phyloP scores from a whole-genome alignment of 768 basidiomycete genomes.

The Butyriboletus loyo region DNA sequence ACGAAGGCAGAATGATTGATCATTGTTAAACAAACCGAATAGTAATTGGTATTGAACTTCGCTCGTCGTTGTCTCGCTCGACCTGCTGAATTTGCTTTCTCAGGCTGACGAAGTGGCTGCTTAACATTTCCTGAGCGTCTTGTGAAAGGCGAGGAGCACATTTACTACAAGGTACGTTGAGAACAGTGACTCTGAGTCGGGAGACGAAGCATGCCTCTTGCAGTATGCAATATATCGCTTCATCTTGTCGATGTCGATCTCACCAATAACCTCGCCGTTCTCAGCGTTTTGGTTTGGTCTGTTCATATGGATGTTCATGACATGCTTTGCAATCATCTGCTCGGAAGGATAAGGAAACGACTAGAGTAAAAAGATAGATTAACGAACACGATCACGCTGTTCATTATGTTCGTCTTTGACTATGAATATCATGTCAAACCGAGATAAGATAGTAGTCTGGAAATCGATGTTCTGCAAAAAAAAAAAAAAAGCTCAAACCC shows the following conservation, averaged over 20 bases:
- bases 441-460: constrained; percentile 95
- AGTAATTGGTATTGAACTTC: constrained; percentile 97
- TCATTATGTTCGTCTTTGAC: constrained; percentile 98
- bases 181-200: background rate
- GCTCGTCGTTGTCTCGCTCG: constrained; percentile 94
- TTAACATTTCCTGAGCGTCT: constrained; percentile 94
- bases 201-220: constrained; percentile 62
- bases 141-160: constrained; percentile 92
- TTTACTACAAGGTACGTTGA: constrained; percentile 54
- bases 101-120: constrained; percentile 90
- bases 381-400: constrained; percentile 75
- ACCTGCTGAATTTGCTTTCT: constrained; percentile 94
- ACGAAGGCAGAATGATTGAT: background rate
- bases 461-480: constrained; percentile 80
- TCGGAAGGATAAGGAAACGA: background rate
- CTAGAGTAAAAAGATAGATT: background rate
- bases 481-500: background rate
- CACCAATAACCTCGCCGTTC: constrained; percentile 68
- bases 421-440: constrained; percentile 99
- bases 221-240: constrained; percentile 95
- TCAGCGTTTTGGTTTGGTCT: constrained; percentile 63
- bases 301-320: constrained; percentile 99
- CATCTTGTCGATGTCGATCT: constrained; percentile 97
- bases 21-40: constrained; percentile 64
- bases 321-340: constrained; percentile 93